These are phyloP conservation scores for Collybia mongolica DNA, from an alignment of 768 basidiomycete genomes.

Conservation along the genomic window DNA sequence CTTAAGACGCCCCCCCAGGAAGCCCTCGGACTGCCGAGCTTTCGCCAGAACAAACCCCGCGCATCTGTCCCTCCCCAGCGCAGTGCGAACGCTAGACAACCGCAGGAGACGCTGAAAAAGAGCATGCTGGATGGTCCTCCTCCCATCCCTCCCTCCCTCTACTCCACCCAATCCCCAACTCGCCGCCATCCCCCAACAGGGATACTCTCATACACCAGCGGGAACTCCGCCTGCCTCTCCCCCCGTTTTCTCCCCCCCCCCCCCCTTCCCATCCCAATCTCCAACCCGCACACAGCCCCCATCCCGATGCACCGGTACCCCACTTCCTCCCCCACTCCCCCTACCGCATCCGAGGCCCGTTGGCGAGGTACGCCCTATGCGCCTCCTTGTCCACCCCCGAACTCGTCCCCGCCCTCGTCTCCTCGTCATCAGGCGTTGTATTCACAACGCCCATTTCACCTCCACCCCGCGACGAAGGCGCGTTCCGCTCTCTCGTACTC, in stretches of 20 bases:
- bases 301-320: constrained; percentile 21
- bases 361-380: constrained; percentile 4
- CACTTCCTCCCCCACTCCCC: constrained; percentile 8
- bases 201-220: constrained; percentile 31
- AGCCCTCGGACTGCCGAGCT: too few relatives aligned
- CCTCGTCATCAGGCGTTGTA: background rate
- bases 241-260: too few relatives aligned
- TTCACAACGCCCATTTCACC: background rate
- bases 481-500: constrained; percentile 23
- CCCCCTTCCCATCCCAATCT: constrained; percentile 8
- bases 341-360: constrained; percentile 23
- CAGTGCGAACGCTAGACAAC: too few relatives aligned
- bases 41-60: too few relatives aligned
- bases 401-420: constrained; percentile 1
- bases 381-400: constrained; percentile 1
- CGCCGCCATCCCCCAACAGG: too few relatives aligned
- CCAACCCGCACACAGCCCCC: constrained; percentile 21
- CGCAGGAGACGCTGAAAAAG: too few relatives aligned
- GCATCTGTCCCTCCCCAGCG: too few relatives aligned
- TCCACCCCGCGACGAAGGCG: too few relatives aligned
- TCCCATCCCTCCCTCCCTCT: too few relatives aligned
- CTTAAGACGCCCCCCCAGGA: too few relatives aligned
- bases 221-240: constrained; percentile 21
- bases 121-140: too few relatives aligned
- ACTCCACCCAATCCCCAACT: too few relatives aligned